Conservation (phyloP, 2,329 filamentous ascomycete genomes). For the Fusarium sublunatum region DNA sequence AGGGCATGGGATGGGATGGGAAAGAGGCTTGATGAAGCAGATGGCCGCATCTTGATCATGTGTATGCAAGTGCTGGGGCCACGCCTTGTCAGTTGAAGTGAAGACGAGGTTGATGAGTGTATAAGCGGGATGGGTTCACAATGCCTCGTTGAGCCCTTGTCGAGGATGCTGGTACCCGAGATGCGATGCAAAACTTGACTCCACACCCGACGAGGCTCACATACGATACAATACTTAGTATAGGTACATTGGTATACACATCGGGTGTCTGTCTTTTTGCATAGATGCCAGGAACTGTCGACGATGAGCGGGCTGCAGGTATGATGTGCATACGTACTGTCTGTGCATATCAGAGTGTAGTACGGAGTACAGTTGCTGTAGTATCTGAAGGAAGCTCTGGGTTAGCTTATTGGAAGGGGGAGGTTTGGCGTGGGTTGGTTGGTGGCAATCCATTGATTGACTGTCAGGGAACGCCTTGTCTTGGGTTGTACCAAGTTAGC, state of each 20-base stretch:
- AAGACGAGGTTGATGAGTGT: background rate
- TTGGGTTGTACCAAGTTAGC: slow-evolving; percentile 30
- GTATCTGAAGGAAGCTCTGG: background rate
- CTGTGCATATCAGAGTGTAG: slow-evolving; percentile 41
- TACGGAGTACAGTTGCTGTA: too few species aligned
- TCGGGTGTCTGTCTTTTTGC: slow-evolving; percentile 6
- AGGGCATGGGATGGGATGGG: slow-evolving; percentile 1
- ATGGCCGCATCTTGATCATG: slow-evolving; percentile 30
- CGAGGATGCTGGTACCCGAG: slow-evolving; percentile 30
- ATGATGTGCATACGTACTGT: slow-evolving; percentile 55
- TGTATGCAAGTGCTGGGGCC: slow-evolving; percentile 17
- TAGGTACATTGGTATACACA: background rate
- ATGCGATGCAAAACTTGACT: slow-evolving; percentile 35
- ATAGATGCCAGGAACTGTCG: slow-evolving; percentile 30
- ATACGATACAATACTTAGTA: background rate
- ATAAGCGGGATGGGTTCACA: slow-evolving; percentile 12
- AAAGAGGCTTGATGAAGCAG: slow-evolving; percentile 30
- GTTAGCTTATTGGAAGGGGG: slow-evolving; percentile 1
- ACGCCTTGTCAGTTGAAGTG: slow-evolving; percentile 3
- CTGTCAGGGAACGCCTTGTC: slow-evolving; percentile 25
- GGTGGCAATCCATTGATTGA: slow-evolving; percentile 30
- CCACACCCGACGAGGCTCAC: slow-evolving; percentile 17
- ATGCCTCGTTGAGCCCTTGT: slow-evolving; percentile 20
- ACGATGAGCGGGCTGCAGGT: slow-evolving; percentile 47
- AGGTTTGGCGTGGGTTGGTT: slow-evolving; percentile 19